Evolutionary conservation across 176 grass and related monocot genomes (phyloP), one percentile per base, ranked within the genome.

Genomic region (Lolium perenne): DNA sequence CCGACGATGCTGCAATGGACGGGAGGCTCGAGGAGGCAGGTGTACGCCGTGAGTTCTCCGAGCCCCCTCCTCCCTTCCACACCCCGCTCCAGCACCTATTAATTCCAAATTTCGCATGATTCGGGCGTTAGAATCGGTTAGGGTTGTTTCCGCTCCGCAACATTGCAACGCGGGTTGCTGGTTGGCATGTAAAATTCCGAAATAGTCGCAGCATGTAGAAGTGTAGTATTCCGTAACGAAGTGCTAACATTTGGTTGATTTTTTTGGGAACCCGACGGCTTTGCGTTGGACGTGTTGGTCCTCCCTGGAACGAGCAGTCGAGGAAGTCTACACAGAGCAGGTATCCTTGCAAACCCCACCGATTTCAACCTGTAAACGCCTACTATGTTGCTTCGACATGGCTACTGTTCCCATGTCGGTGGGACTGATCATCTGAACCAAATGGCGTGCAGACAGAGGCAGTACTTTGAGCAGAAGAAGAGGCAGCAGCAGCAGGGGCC

Each of bases 381-480:
- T 29, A 29, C 29, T 29, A 29, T 29, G 32, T 20, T 78, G 76
- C 75, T 53, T 41, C 46, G 29, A 17, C 63, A 32, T 14, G 71
- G 57, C 63, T 21, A 71, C n/a, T 76, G 43, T 18, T 88, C 46
- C 43, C 20, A 65, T 74, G 8, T 12, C 1, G 12, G 43, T 80
- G 35, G 7, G 66, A 38, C 74, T 86, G 53, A 76, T 15, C 74
- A 1, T 8, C 16, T 35, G 12, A 53, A 71, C 74, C 59, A 79
- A 84, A 90, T 85, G 82, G 20, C 53, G 41, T 55, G 61, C 77
- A 98, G 97, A 66, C 97, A 98, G 89, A 95, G 91, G 71, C 97
- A 95, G 79, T 98, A 96, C 86, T 98, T 98, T 63, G 92, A 98
- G 29, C 94, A 95, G 78, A 98, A 93, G 88, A 94, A 92, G 86